Evolutionary conservation across 106 monocot species (phyloP).

Genomic region (Dioscorea dumetorum): DNA sequence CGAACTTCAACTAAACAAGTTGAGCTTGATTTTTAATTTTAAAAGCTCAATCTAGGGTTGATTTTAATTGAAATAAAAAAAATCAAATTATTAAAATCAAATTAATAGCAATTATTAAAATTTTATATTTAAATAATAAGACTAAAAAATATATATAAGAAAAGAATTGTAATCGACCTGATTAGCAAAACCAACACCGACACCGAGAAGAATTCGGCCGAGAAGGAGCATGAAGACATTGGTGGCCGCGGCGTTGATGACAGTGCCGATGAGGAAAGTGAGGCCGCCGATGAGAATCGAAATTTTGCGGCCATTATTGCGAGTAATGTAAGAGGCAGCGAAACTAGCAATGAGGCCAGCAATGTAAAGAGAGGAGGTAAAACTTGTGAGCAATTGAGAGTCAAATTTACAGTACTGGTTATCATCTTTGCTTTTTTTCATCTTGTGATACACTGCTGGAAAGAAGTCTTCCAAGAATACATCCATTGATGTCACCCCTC

Average conservation of each 20-base stretch:
- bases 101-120: too few species aligned
- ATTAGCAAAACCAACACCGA: slow-evolving; percentile 18
- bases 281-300: slow-evolving; percentile 6
- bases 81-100: too few species aligned
- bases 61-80: too few species aligned
- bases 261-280: slow-evolving; percentile 14
- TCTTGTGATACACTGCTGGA: slow-evolving; percentile 9
- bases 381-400: slow-evolving; percentile 9
- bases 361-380: slow-evolving; percentile 24
- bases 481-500: slow-evolving; percentile 27
- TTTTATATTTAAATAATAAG: too few species aligned
- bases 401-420: slow-evolving; percentile 23
- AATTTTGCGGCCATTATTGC: neutral
- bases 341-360: slow-evolving; percentile 17
- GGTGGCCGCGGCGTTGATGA: slow-evolving; percentile 11
- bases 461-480: slow-evolving; percentile 14
- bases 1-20: too few species aligned
- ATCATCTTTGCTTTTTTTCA: neutral
- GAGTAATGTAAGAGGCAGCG: slow-evolving; percentile 5
- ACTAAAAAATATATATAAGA: too few species aligned
- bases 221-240: slow-evolving; percentile 14
- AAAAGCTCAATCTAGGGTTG: neutral
- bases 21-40: neutral
- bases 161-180: neutral
- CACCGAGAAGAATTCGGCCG: slow-evolving; percentile 12